Percentiles rank a stretch among this genome's conserved stretches.
phyloP scores from a whole-genome alignment of 192 early-diverging fungal genomes.

The Coemansia sp. region DNA sequence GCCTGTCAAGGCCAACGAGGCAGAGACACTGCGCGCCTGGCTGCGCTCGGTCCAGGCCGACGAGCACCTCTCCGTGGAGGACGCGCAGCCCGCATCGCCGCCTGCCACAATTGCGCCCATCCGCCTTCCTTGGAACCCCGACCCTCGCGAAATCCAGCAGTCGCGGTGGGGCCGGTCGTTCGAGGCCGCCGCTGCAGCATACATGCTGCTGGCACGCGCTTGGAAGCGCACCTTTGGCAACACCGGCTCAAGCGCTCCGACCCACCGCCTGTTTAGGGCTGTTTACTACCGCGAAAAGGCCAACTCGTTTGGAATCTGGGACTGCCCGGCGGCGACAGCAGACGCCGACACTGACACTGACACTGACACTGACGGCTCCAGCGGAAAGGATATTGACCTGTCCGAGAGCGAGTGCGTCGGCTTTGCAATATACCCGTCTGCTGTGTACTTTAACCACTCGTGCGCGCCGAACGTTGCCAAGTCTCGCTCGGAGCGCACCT shows the following conservation, averaged over 20 bases:
- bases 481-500: slow-evolving; percentile 35
- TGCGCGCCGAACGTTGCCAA: slow-evolving; percentile 60
- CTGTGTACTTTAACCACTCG: slow-evolving; percentile 67
- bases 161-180: slow-evolving; percentile 27
- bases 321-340: slow-evolving; percentile 33
- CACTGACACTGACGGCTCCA: not conserved
- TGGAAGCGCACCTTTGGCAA: slow-evolving; percentile 6
- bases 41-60: slow-evolving; percentile 10
- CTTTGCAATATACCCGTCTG: slow-evolving; percentile 59
- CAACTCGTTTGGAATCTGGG: slow-evolving; percentile 69
- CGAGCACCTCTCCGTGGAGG: too few species aligned
- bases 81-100: not conserved
- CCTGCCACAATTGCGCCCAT: slow-evolving; percentile 29
- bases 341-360: not conserved
- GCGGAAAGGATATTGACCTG: not conserved
- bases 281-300: slow-evolving; percentile 62
- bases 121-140: slow-evolving; percentile 20
- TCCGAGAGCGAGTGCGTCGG: slow-evolving; percentile 54
- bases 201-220: slow-evolving; percentile 14
- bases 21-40: slow-evolving; percentile 12
- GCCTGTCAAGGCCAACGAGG: slow-evolving; percentile 28
- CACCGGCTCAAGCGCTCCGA: slow-evolving; percentile 3
- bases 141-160: slow-evolving; percentile 4
- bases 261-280: slow-evolving; percentile 48
- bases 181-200: slow-evolving; percentile 11